Evolutionary conservation across 2,329 filamentous ascomycete species (phyloP).

Genomic region (Penicillium hesseltinei): DNA sequence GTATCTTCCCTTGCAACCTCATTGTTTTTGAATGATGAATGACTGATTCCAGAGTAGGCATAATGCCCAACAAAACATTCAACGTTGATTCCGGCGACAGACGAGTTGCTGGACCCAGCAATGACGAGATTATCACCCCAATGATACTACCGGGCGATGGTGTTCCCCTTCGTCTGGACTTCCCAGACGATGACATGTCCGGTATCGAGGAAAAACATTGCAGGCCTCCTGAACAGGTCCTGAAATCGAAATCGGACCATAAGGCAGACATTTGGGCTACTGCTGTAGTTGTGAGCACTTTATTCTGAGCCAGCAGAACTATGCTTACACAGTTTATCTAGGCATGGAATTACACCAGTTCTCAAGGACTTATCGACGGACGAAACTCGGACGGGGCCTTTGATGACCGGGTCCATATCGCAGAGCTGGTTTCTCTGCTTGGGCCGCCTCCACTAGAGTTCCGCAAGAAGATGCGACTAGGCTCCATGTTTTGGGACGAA

Average conservation of each 20-base stretch:
- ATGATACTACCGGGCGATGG: not conserved
- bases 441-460: conserved; percentile 17
- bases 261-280: not conserved
- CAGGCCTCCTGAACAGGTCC: conserved; percentile 1
- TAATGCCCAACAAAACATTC: not conserved
- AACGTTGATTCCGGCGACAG: not conserved
- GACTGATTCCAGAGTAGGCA: not conserved
- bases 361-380: conserved; percentile 10
- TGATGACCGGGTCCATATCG: conserved; percentile 23
- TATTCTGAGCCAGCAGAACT: too few relatives aligned
- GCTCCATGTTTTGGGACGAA: conserved; percentile 26
- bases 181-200: not conserved
- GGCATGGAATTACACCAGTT: conserved; percentile 5
- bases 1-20: not conserved
- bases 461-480: conserved; percentile 15
- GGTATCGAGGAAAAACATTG: not conserved
- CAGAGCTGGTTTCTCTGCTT: conserved; percentile 24
- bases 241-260: not conserved
- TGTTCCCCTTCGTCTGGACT: not conserved
- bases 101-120: not conserved
- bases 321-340: not conserved
- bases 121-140: not conserved
- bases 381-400: conserved; percentile 22
- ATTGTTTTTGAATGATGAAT: not conserved
- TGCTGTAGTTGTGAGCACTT: not conserved